Evolutionary conservation across 805 yeast genomes (phyloP).

Genomic region (Ogataea philodendri): DNA sequence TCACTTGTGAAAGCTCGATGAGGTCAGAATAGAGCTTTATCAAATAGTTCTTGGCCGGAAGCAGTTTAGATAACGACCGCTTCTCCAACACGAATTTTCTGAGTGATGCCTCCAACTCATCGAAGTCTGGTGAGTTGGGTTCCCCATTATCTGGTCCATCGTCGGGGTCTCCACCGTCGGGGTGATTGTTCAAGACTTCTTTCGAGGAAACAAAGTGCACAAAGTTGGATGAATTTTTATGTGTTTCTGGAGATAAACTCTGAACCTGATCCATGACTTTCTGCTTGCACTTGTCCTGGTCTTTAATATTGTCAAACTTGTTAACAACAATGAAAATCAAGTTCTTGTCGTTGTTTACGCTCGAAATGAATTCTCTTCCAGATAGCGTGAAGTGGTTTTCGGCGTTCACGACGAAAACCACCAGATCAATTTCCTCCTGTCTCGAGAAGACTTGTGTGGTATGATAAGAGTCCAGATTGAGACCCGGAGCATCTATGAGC

Average conservation of each 20-base stretch:
- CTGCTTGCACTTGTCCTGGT: conserved; percentile 73
- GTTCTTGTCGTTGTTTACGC: conserved; percentile 88
- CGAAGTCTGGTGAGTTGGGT: conserved; percentile 63
- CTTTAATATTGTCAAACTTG: conserved; percentile 80
- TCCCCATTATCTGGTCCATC: conserved; percentile 31
- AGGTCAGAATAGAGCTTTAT: conserved; percentile 68
- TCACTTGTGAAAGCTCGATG: conserved; percentile 55
- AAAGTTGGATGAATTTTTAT: conserved; percentile 83
- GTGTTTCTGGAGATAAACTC: conserved; percentile 83
- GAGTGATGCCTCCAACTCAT: conserved; percentile 77
- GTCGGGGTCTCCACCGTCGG: conserved; percentile 38
- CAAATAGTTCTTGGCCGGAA: conserved; percentile 91
- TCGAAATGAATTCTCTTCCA: conserved; percentile 88
- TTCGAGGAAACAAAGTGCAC: conserved; percentile 86
- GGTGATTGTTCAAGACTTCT: conserved; percentile 39
- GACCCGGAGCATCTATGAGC: conserved; percentile 95
- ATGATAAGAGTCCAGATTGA: conserved; percentile 88
- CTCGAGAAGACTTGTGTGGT: conserved; percentile 94
- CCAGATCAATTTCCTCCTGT: conserved; percentile 95
- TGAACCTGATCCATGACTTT: conserved; percentile 83
- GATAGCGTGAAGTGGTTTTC: conserved; percentile 94
- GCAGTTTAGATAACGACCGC: conserved; percentile 79
- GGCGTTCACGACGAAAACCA: conserved; percentile 93
- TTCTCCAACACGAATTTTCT: conserved; percentile 86
- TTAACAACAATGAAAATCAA: conserved; percentile 93